Base-by-base conservation (phyloP, 2,329 filamentous ascomycete species). In the Herpotrichia juniperi region DNA sequence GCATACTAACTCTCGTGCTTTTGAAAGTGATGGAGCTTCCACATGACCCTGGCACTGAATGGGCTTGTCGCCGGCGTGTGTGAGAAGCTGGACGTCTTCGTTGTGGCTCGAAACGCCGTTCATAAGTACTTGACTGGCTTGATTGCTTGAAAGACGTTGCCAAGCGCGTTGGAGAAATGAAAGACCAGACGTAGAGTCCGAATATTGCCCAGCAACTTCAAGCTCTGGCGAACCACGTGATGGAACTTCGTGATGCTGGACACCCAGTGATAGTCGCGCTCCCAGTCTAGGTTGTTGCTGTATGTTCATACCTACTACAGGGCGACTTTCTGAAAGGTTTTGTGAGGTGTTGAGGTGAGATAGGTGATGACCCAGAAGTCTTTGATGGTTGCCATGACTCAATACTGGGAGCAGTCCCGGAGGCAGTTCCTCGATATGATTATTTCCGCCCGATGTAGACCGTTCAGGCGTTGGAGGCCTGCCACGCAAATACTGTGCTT, bases 161-260 rank as follows among this genome's bases (percentile, higher is more conserved):
- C 89, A 78, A 80, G 87, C 76, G 78, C 87, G 85, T 70, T 89
- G 58, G 76, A 90, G 71, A 74, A 87, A 78, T 59, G 82, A 74
- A 62, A 81, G 66, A 37, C 78, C 64, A 64, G 82, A 77, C 3
- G 82, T 79, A 12, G 79, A 78, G 9, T 83, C 82, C n/a, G 83
- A 74, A 54, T 82, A 81, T 46, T 85, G 81, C 1, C 80, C 81
- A 56, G 81, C 78, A 10, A 82, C 77, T 53, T 83, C 80, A 1
- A 80, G 74, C 43, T 77, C 80, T 1, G 77, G 80, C 1, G 79
- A 83, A 8, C 44, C 61, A 2, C 62, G 58, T 12, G 66, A 67
- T 2, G 60, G 59, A 8, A 54, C 47, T 2, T 64, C 60, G 14
- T 45, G 43, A 19, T 16, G 31, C 22, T 30, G 50, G 5, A 14